Conservation (phyloP, 2,329 filamentous ascomycete genomes). For the Sporothrix curviconia region DNA sequence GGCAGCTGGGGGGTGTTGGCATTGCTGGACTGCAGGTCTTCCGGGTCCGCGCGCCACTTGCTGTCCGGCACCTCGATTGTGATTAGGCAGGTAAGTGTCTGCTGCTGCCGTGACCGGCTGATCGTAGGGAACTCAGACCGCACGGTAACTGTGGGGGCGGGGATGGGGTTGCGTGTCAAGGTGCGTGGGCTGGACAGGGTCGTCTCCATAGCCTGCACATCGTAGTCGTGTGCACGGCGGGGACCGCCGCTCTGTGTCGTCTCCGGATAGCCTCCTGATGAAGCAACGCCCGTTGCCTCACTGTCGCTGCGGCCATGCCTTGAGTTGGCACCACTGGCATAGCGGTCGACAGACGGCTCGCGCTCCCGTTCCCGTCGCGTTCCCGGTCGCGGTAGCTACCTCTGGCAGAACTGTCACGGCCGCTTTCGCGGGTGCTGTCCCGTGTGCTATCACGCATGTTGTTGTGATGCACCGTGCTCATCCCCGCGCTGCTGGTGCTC, state of each 20-base stretch:
- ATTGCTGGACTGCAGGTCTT: constrained; percentile 60
- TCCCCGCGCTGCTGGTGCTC: constrained; percentile 30
- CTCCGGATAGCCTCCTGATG: constrained; percentile 74
- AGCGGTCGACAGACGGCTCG: constrained; percentile 42
- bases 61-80: constrained; percentile 90
- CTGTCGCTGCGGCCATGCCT: constrained; percentile 73
- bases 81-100: constrained; percentile 87
- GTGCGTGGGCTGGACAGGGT: constrained; percentile 67
- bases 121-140: constrained; percentile 96
- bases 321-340: constrained; percentile 30
- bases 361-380: neutral
- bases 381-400: constrained; percentile 30
- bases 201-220: constrained; percentile 92
- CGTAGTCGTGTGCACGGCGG: constrained; percentile 80
- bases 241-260: constrained; percentile 61
- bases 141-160: constrained; percentile 83
- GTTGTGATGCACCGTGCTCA: constrained; percentile 26
- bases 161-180: constrained; percentile 77
- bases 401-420: constrained; percentile 32
- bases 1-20: constrained; percentile 33
- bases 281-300: constrained; percentile 64
- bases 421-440: constrained; percentile 15
- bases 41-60: constrained; percentile 80
- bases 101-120: constrained; percentile 84
- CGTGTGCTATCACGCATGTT: neutral